Evolutionary conservation across 1,284 basidiomycete genomes (phyloP), one percentile per base, ranked within the genome.

Genomic region (Laetiporus sulphureus): DNA sequence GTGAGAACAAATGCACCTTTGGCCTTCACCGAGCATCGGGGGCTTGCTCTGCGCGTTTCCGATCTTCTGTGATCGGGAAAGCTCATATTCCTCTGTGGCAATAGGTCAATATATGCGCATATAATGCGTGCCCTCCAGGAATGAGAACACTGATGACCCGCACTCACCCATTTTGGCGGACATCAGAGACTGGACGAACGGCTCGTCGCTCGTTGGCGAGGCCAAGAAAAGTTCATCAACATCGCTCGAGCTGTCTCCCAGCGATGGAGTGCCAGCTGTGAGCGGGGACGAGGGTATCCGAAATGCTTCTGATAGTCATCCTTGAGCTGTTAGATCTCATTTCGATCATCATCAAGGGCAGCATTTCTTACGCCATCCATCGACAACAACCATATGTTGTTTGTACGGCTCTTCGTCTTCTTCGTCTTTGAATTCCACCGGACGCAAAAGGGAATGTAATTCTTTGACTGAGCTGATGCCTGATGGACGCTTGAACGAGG

Each of bases 301-400:
- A 36, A 44, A 44, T 2, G 48, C 41, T 23, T 44, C 52, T 57
- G 27, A 12, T 19, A 10, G 15, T 15, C n/a, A 25, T 18, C 12
- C 7, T 8, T 7, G 8, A n/a, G 12, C 13, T 11, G 32, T 12
- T 8, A 13, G 10, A 33, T 33, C 13, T 8, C 18, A 15, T 7
- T 18, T 8, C 18, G 8, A 7, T 20, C 34, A 7, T n/a, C n/a
- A n/a, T 10, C 8, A 12, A 33, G 32, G 16, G 8, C 16, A 39
- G 7, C 5, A 13, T 4, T 15, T 50, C 55, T 29, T 52, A 82
- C 80, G 54, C 77, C 77, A 79, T 15, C 78, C 79, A 52, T 74
- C 65, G 2, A 80, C 68, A 22, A 79, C 53, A 4, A 67, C 59
- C 65, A 83, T 71, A 55, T 75, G 73, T 40, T 68, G 63, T 23